Conservation (phyloP, 352 stramenopile genomes). For the Phytopythium boreale region DNA sequence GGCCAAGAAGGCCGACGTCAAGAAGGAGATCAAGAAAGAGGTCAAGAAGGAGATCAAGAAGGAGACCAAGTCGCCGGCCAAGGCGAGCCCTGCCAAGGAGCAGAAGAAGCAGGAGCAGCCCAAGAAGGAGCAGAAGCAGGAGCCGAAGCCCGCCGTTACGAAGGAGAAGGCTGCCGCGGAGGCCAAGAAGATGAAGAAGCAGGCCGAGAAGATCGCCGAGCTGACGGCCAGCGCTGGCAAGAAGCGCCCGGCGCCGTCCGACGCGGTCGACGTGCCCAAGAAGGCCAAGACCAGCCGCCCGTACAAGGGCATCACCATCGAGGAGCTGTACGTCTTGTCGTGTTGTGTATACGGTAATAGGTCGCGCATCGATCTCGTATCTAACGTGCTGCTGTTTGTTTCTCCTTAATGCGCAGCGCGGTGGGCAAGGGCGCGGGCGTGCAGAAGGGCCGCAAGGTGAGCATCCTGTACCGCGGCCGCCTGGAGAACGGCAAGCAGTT, state of each 20-base stretch:
- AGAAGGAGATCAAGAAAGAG: constrained; percentile 19
- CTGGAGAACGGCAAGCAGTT: constrained; percentile 87
- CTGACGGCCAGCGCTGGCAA: constrained; percentile 40
- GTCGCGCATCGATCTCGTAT: too few relatives aligned
- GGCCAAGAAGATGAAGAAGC: constrained; percentile 55
- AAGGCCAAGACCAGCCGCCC: constrained; percentile 67
- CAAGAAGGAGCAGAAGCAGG: constrained; percentile 22
- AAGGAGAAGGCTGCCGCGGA: constrained; percentile 36
- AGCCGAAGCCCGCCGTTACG: constrained; percentile 20
- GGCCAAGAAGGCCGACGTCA: constrained; percentile 16
- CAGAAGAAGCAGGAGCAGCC: constrained; percentile 32
- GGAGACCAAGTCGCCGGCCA: constrained; percentile 24
- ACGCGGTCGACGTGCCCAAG: constrained; percentile 68
- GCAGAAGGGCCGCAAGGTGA: constrained; percentile 64
- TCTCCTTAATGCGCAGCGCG: constrained; percentile 45
- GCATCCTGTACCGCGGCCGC: constrained; percentile 78
- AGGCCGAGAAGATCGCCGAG: constrained; percentile 50
- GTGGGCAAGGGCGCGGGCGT: constrained; percentile 68
- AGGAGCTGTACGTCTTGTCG: constrained; percentile 55
- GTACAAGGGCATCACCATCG: constrained; percentile 81
- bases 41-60: constrained; percentile 19
- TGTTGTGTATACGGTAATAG: background rate
- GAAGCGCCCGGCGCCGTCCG: constrained; percentile 60
- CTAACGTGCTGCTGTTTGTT: constrained; percentile 1
- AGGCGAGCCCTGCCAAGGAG: constrained; percentile 36